Base-by-base conservation (phyloP, 202 grass and related monocot species). In the Setaria italica region DNA sequence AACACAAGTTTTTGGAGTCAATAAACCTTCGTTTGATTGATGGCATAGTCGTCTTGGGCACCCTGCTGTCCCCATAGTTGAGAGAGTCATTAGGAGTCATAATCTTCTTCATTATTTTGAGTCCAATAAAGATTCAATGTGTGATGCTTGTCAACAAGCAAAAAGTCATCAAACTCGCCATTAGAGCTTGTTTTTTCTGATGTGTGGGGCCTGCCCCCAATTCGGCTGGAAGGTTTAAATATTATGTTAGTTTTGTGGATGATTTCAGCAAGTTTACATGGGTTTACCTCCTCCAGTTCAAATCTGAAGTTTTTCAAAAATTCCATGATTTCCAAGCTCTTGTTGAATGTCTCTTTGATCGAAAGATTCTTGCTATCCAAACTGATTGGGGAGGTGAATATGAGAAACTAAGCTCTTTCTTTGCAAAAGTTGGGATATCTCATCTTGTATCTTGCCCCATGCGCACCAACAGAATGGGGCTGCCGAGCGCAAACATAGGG, bases 371-470 rank as follows among this genome's bases (percentile, higher is more conserved):
- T 1, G 2, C 8, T 0, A 3, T 58, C 0, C 56, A 58, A 2
- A 3, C 20, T 0, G 56, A 58, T 1, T 58, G 20, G 56, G 56
- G 19, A 2, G 56, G 56, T 0, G 56, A 21, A 0, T 58, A 58
- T 21, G 20, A 58, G 7, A n/a, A 3, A 0, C 20, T 58, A 0
- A 58, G 21, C 2, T 58, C 56, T 0, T 58, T 58, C 6, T 21
- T 21, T 1, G 0, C 1, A 0, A 7, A 20, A 0, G 10, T 9
- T 9, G 56, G 56, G 0, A 58, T 58, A 2, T 0, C 56, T 0
- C 56, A 58, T 3, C 7, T 3, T 9, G 20, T 58, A 0, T 58
- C 56, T 0, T 58, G 20, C 3, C 56, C 20, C 19, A 58, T 58
- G 20, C 56, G 0, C 20, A 58, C 2, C 56, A 58, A 58, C 20